Conservation (phyloP, 768 basidiomycete species). For the Kwoniella bestiolae region DNA sequence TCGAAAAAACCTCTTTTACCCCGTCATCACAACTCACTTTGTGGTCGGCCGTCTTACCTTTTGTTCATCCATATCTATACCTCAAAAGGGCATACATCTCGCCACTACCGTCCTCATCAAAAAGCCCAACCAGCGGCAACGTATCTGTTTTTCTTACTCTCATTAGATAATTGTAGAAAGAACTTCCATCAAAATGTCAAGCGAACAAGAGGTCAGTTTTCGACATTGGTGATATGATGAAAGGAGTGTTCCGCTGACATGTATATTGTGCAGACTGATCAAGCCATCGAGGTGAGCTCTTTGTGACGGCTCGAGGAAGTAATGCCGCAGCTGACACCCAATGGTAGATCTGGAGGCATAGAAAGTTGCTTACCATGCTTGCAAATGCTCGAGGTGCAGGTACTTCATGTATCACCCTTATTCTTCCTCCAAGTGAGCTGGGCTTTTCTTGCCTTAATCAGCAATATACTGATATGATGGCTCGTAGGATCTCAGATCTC, state of each 20-base stretch:
- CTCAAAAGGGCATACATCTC: conserved; percentile 5
- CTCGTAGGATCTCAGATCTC: conserved; percentile 75
- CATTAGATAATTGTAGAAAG: neutral
- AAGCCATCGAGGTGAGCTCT: conserved; percentile 45
- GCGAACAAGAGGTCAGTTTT: conserved; percentile 30
- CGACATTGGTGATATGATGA: neutral
- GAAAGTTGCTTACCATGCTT: conserved; percentile 98
- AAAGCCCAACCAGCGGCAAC: neutral
- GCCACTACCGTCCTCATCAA: neutral
- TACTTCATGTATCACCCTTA: conserved; percentile 98
- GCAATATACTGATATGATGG: neutral
- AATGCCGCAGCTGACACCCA: neutral
- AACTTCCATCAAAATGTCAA: conserved; percentile 35
- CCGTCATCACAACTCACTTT: too few relatives aligned
- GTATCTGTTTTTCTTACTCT: neutral
- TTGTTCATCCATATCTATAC: neutral
- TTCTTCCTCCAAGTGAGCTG: conserved; percentile 76
- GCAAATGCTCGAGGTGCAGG: conserved; percentile 93
- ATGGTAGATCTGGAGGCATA: conserved; percentile 72
- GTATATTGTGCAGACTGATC: conserved; percentile 32
- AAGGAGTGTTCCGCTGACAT: conserved; percentile 5
- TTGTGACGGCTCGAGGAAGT: neutral
- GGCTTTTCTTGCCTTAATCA: neutral
- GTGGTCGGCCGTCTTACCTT: too few relatives aligned
- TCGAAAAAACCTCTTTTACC: neutral